Base-by-base conservation (phyloP, 1,284 basidiomycete genomes). In the Tilletiaria anomala region DNA sequence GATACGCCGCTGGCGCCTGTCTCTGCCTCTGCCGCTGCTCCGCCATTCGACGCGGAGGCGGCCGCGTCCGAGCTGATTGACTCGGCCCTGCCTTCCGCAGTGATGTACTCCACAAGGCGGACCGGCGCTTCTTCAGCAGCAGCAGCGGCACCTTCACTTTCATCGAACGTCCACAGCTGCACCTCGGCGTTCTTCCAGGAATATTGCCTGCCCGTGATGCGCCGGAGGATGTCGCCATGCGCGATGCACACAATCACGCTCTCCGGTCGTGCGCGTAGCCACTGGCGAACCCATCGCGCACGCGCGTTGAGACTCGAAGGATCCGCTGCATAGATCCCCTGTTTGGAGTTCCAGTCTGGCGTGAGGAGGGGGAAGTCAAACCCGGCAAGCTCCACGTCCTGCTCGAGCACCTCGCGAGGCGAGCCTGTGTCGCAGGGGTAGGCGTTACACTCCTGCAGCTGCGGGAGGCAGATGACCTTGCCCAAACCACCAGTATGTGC, bases 381-480 rank as follows among this genome's bases (percentile, higher is more conserved):
- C 33, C 50, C 51, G 6, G 45, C 42, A 22, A 65, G 56, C 42
- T 65, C 58, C 10, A 54, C 49, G 16, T 58, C 50, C 10, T 40
- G 35, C 36, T 65, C 60, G 33, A 66, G 55, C 24, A 51, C 50
- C 26, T 48, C 50, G 29, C 50, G 53, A 6, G 48, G 33, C 4
- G 61, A 65, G 21, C 64, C 64, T 4, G 62, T 66, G 42, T 66
- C 64, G 43, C 62, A 65, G 3, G 62, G 64, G 34, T 53, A 52
- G 19, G 39, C 57, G 44, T 59, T 65, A 47, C 58, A 64, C 33
- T 65, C 52, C 42, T 66, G 63, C 22, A 61, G 47, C 48, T 63
- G 56, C 11, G 63, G 63, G 19, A 66, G 50, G 22, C 53, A 19
- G 8, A 61, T 49, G 2, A 61, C 55, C 31, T 55, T 54, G 19